Evolutionary conservation across 805 yeast species (phyloP).

Genomic region (Metschnikowia dekortorum): DNA sequence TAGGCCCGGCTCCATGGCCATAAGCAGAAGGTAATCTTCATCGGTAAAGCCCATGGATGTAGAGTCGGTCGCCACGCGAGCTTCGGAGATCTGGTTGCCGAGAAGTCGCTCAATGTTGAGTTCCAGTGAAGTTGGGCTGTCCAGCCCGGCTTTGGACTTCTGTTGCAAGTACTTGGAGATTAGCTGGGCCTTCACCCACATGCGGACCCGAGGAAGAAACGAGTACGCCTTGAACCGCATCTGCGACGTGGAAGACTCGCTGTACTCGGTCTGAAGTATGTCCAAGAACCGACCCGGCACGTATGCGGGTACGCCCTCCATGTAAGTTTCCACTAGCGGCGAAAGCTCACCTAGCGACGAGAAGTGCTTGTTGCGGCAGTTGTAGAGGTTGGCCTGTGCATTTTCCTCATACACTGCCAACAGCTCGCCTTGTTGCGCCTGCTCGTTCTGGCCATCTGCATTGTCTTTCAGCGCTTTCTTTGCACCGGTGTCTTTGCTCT

Average conservation of each 20-base stretch:
- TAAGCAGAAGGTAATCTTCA: conserved; percentile 25
- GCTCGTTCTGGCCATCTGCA: neutral
- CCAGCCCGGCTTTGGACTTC: conserved; percentile 7
- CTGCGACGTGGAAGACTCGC: conserved; percentile 1
- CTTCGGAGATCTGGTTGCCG: neutral
- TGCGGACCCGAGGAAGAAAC: conserved; percentile 11
- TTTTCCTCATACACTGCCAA: conserved; percentile 16
- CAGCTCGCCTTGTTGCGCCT: neutral
- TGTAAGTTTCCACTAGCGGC: conserved; percentile 39
- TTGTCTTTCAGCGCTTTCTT: neutral
- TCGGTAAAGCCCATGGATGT: conserved; percentile 8
- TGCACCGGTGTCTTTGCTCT: neutral
- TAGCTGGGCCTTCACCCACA: conserved; percentile 11
- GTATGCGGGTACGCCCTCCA: conserved; percentile 51
- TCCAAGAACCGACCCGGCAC: conserved; percentile 45
- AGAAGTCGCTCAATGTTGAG: neutral
- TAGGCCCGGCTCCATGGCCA: conserved; percentile 20
- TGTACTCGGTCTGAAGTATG: conserved; percentile 48
- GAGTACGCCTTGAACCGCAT: conserved; percentile 4
- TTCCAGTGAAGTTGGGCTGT: too few relatives aligned
- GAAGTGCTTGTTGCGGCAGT: conserved; percentile 39
- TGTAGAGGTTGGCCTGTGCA: conserved; percentile 24
- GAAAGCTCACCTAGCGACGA: conserved; percentile 30
- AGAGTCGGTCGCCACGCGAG: neutral
- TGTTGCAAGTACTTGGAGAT: conserved; percentile 21